phyloP scores from a whole-genome alignment of 495 filamentous ascomycete genomes.

The Neurospora sp. region DNA sequence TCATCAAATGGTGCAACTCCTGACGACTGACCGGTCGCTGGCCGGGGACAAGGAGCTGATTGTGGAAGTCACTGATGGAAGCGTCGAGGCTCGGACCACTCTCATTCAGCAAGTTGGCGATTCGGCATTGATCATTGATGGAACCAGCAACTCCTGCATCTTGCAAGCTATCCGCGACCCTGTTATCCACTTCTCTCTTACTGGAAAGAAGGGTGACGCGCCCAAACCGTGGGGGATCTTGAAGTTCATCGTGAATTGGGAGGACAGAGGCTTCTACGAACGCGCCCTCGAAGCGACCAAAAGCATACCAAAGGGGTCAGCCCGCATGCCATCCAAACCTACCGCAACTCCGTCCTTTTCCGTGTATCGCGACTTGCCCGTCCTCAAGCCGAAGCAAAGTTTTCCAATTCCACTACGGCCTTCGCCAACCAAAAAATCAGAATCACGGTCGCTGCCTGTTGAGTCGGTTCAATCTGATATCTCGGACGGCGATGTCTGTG shows the following conservation, averaged over 20 bases:
- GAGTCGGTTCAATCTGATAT: not conserved
- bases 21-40: not conserved
- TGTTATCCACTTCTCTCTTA: not conserved
- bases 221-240: not conserved
- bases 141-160: not conserved
- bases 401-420: not conserved
- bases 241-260: not conserved
- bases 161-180: not conserved
- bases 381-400: conserved; percentile 22
- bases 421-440: not conserved
- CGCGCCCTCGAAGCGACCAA: not conserved
- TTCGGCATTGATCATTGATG: not conserved
- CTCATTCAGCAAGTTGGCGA: not conserved
- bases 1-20: not conserved
- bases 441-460: not conserved
- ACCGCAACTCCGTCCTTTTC: conserved; percentile 35
- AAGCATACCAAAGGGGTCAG: not conserved
- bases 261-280: not conserved
- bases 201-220: not conserved
- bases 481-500: not conserved
- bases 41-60: not conserved
- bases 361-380: conserved; percentile 29
- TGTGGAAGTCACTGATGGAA: not conserved
- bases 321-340: not conserved
- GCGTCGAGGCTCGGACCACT: not conserved